A percentile compares a stretch with the other conserved stretches of the same genome.
phyloP scores from a whole-genome alignment of 2,329 filamentous ascomycete genomes.

The Ceratocystis huliohia region DNA sequence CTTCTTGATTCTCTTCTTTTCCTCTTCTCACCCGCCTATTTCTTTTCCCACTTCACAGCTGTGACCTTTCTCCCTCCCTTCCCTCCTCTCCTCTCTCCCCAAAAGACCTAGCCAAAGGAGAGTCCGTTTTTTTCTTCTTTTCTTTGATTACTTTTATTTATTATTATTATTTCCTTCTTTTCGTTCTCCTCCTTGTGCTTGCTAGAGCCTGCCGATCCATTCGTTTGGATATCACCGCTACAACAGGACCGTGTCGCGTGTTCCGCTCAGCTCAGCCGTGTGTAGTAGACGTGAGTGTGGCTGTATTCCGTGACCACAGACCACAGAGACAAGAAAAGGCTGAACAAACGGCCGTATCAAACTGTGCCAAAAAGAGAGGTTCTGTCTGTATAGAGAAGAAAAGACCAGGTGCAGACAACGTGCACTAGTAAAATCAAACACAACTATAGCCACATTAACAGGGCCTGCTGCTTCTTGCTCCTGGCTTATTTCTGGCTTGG shows the following conservation, averaged over 20 bases:
- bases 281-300: conserved; percentile 10
- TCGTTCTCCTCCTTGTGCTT: conserved; percentile 22
- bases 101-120: conserved; percentile 3
- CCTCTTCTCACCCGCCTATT: neutral
- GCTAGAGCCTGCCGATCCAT: neutral
- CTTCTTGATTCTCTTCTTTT: conserved; percentile 13
- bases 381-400: neutral
- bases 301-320: conserved; percentile 17
- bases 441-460: neutral
- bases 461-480: too few species aligned
- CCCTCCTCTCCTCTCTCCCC: neutral
- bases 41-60: neutral
- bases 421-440: neutral
- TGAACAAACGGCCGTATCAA: conserved; percentile 13
- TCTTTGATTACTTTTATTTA: neutral
- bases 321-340: conserved; percentile 7
- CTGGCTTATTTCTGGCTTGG: too few species aligned
- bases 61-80: neutral
- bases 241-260: too few species aligned
- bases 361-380: too few species aligned
- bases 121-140: neutral
- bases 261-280: neutral
- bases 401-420: neutral
- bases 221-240: neutral
- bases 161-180: conserved; percentile 17